These are phyloP conservation scores for Phytophthora cryptogea DNA, from an alignment of 352 stramenopile genomes.

Conservation along the genomic window DNA sequence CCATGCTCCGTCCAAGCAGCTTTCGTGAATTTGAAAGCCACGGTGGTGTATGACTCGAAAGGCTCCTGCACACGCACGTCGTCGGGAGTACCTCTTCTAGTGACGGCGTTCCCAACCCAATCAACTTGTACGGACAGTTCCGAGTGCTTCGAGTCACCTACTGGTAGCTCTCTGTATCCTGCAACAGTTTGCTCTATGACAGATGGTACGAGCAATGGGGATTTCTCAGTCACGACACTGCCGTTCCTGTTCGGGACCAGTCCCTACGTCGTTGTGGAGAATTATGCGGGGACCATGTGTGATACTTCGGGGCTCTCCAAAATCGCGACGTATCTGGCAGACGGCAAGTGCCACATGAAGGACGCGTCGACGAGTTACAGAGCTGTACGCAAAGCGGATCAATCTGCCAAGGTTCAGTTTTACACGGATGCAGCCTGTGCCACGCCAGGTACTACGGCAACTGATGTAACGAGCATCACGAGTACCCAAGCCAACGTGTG, in stretches of 20 bases:
- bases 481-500: background rate
- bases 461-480: background rate
- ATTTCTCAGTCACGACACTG: conserved; percentile 3
- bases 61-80: background rate
- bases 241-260: conserved; percentile 6
- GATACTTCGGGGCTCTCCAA: background rate
- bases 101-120: background rate
- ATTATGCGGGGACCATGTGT: background rate
- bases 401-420: background rate
- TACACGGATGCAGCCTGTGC: background rate
- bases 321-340: conserved; percentile 13
- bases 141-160: conserved; percentile 5
- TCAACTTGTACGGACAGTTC: background rate
- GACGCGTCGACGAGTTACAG: background rate
- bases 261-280: conserved; percentile 12
- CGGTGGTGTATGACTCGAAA: conserved; percentile 5
- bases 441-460: background rate
- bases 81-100: background rate
- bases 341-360: conserved; percentile 20
- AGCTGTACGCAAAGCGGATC: background rate
- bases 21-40: conserved; percentile 4
- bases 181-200: conserved; percentile 6
- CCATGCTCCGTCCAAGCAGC: background rate
- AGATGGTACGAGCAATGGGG: conserved; percentile 5
- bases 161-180: conserved; percentile 1